phyloP scores from a whole-genome alignment of 2,329 filamentous ascomycete genomes.

The Colletotrichum magnum region DNA sequence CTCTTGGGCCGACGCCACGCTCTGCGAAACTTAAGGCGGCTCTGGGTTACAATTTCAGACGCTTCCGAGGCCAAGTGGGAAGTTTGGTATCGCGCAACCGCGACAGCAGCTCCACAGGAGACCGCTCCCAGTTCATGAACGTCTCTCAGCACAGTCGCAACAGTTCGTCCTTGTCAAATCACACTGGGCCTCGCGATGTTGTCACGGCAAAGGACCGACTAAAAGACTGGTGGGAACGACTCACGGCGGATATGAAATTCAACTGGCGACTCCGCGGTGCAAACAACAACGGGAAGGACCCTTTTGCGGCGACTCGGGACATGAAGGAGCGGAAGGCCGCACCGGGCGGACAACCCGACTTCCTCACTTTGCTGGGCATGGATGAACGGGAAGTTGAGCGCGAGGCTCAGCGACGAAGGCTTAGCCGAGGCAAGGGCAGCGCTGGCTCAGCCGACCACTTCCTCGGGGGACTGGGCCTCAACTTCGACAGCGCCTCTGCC shows the following conservation, averaged over 20 bases:
- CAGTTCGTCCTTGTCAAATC: conserved; percentile 48
- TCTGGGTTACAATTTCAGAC: conserved; percentile 53
- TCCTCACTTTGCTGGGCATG: conserved; percentile 59
- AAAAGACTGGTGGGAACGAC: conserved; percentile 61
- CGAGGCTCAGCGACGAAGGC: conserved; percentile 53
- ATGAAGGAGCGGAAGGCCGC: conserved; percentile 43
- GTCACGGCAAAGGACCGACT: conserved; percentile 55
- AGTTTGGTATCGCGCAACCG: conserved; percentile 56
- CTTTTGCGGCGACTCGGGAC: conserved; percentile 46
- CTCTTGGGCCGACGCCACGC: conserved; percentile 64
- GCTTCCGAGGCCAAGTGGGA: conserved; percentile 52
- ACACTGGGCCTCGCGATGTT: conserved; percentile 38
- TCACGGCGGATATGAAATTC: conserved; percentile 56
- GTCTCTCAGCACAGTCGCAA: conserved; percentile 54
- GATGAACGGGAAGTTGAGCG: conserved; percentile 57
- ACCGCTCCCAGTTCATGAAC: conserved; percentile 62
- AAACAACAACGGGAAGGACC: conserved; percentile 45
- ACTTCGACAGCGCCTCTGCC: conserved; percentile 49
- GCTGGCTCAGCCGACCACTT: conserved; percentile 55
- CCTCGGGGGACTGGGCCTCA: conserved; percentile 56
- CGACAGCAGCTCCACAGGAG: conserved; percentile 52
- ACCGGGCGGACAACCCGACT: conserved; percentile 55
- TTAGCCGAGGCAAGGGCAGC: conserved; percentile 49
- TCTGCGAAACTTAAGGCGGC: conserved; percentile 57
- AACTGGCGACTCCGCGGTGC: conserved; percentile 53